Evolutionary conservation across 2,329 filamentous ascomycete genomes (phyloP).

Genomic region (Colletotrichum plurivorum): DNA sequence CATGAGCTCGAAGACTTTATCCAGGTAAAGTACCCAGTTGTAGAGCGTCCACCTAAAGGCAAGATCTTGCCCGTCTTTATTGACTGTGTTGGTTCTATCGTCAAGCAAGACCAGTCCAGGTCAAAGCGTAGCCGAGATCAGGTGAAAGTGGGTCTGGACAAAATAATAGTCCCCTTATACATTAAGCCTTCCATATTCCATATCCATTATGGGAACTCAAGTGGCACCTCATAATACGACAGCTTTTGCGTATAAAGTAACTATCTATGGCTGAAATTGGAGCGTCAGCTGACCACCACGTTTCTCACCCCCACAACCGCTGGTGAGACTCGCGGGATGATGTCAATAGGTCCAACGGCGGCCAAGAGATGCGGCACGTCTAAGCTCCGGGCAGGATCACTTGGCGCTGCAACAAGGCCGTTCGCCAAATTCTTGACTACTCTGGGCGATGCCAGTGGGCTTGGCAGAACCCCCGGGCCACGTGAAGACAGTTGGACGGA

Average conservation of each 20-base stretch:
- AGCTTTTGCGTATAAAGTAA: too few relatives aligned
- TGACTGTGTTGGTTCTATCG: slow-evolving; percentile 31
- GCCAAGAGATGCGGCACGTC: slow-evolving; percentile 30
- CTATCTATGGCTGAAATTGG: too few relatives aligned
- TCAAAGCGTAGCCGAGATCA: slow-evolving; percentile 4
- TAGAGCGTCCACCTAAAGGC: slow-evolving; percentile 4
- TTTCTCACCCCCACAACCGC: too few relatives aligned
- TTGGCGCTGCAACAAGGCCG: slow-evolving; percentile 11
- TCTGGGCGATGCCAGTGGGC: not conserved
- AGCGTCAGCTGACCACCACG: too few relatives aligned
- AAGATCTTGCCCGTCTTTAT: slow-evolving; percentile 42
- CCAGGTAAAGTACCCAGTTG: slow-evolving; percentile 1
- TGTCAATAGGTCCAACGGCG: slow-evolving; percentile 15
- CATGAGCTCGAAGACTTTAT: slow-evolving; percentile 8
- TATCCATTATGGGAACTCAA: too few relatives aligned
- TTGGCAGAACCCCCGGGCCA: too few relatives aligned
- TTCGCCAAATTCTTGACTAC: slow-evolving; percentile 26
- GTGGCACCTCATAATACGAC: too few relatives aligned
- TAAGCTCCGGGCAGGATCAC: slow-evolving; percentile 5
- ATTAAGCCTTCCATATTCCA: too few relatives aligned
- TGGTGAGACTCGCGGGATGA: not conserved
- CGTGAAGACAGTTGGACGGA: too few relatives aligned
- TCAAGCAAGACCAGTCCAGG: not conserved
- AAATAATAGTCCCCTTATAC: too few relatives aligned
- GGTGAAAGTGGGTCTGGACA: not conserved